A percentile compares a stretch with the other conserved stretches of the same genome.
These are phyloP conservation scores for Hanseniaspora occidentalis DNA, from an alignment of 805 yeast genomes.

Conservation along the genomic window DNA sequence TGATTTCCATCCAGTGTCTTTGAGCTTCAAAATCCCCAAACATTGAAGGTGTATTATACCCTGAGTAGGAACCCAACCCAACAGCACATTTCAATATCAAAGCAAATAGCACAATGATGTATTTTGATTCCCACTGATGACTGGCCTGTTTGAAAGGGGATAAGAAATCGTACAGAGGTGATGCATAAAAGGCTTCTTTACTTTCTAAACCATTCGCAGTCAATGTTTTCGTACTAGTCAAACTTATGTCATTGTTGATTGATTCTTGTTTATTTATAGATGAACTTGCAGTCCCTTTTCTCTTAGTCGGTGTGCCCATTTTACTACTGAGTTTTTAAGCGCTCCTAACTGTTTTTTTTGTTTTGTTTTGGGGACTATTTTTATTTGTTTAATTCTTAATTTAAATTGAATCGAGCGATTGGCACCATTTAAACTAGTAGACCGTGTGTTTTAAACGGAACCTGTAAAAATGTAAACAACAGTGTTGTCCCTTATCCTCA, in stretches of 20 bases:
- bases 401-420: too few relatives aligned
- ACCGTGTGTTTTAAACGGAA: too few relatives aligned
- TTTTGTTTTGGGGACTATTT: too few relatives aligned
- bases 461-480: too few relatives aligned
- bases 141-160: conserved; percentile 68
- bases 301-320: background rate
- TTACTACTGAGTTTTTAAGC: too few relatives aligned
- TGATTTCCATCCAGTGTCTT: conserved; percentile 94
- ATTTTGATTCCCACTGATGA: conserved; percentile 84
- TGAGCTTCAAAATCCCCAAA: conserved; percentile 97
- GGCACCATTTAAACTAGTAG: too few relatives aligned
- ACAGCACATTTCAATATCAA: conserved; percentile 71
- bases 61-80: conserved; percentile 83
- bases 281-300: too few relatives aligned
- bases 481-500: too few relatives aligned
- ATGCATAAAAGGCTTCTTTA: conserved; percentile 30
- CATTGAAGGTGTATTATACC: conserved; percentile 58
- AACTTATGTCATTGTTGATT: background rate
- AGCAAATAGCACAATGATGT: conserved; percentile 60
- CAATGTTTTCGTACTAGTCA: background rate
- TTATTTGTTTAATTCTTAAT: too few relatives aligned
- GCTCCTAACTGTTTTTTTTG: background rate
- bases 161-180: conserved; percentile 71
- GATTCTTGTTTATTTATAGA: too few relatives aligned
- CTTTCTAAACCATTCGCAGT: background rate